These are phyloP conservation scores for Tetraselmis striata DNA, from an alignment of 139 green algal genomes.

Conservation along the genomic window DNA sequence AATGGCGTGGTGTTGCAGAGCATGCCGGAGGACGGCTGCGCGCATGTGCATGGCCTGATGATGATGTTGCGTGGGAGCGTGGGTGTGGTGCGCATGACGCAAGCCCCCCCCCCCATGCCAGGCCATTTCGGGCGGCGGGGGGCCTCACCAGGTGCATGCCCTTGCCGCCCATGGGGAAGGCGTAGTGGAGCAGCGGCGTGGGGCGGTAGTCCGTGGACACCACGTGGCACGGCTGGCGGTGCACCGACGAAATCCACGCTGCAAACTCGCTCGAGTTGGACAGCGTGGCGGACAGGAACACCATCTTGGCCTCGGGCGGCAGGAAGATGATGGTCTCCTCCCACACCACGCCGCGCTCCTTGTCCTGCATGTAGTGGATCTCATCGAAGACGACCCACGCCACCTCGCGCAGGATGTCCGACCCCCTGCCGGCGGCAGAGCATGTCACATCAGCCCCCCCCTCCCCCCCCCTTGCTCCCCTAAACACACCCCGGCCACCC, in stretches of 20 bases:
- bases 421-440: constrained; percentile 35
- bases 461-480: background rate
- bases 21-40: no score
- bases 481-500: background rate
- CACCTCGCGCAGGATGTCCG: constrained; percentile 84
- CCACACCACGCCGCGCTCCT: constrained; percentile 97
- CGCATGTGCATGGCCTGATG: no score
- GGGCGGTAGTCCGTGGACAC: constrained; percentile 94
- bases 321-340: constrained; percentile 98
- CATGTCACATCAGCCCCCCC: background rate
- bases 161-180: constrained; percentile 64
- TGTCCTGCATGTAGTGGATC: constrained; percentile 95
- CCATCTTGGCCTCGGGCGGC: constrained; percentile 61
- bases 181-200: constrained; percentile 92
- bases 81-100: no score
- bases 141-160: constrained; percentile 66
- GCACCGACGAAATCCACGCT: constrained; percentile 78
- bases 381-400: constrained; percentile 97
- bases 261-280: constrained; percentile 93
- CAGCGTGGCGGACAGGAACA: constrained; percentile 94
- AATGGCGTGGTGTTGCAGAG: no score
- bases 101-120: no score
- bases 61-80: no score
- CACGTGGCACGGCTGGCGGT: constrained; percentile 87
- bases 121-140: no score